Conservation (phyloP, 2,329 filamentous ascomycete species). For the Sporothrix dimorphospora region DNA sequence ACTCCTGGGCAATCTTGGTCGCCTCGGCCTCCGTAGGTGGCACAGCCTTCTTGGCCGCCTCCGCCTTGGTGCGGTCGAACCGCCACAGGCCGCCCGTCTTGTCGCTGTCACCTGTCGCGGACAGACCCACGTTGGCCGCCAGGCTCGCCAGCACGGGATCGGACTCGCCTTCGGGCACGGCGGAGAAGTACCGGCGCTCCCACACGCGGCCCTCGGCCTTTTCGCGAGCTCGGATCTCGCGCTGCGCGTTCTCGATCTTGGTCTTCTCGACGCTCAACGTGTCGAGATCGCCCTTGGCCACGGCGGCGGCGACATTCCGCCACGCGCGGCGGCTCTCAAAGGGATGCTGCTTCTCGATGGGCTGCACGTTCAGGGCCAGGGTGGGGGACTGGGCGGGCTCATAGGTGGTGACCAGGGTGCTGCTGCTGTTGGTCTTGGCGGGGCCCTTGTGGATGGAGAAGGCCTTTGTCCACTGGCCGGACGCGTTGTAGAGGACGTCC, state of each 20-base stretch:
- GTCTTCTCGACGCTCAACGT: conserved; percentile 76
- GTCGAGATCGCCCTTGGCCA: conserved; percentile 83
- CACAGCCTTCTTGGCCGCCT: conserved; percentile 45
- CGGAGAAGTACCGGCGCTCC: conserved; percentile 81
- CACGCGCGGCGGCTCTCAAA: conserved; percentile 88
- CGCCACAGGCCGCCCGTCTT: conserved; percentile 66
- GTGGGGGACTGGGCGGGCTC: conserved; percentile 60
- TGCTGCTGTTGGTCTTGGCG: conserved; percentile 48
- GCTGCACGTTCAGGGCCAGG: conserved; percentile 71
- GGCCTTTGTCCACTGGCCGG: conserved; percentile 86
- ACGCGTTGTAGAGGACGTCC: conserved; percentile 75
- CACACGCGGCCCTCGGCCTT: conserved; percentile 74
- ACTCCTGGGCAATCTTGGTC: conserved; percentile 39
- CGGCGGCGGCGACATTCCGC: conserved; percentile 80
- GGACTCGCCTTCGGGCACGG: conserved; percentile 47
- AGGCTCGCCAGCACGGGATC: conserved; percentile 53
- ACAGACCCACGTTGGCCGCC: conserved; percentile 52
- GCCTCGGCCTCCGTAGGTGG: conserved; percentile 43
- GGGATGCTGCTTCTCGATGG: conserved; percentile 78
- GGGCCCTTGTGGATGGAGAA: conserved; percentile 76
- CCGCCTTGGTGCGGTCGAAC: conserved; percentile 53
- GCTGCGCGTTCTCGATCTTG: conserved; percentile 88
- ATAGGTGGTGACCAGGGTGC: conserved; percentile 61
- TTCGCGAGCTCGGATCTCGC: conserved; percentile 72
- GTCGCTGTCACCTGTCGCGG: conserved; percentile 57